Evolutionary conservation across 257 asterid species (phyloP).

Genomic region (Forsythia viridissima): DNA sequence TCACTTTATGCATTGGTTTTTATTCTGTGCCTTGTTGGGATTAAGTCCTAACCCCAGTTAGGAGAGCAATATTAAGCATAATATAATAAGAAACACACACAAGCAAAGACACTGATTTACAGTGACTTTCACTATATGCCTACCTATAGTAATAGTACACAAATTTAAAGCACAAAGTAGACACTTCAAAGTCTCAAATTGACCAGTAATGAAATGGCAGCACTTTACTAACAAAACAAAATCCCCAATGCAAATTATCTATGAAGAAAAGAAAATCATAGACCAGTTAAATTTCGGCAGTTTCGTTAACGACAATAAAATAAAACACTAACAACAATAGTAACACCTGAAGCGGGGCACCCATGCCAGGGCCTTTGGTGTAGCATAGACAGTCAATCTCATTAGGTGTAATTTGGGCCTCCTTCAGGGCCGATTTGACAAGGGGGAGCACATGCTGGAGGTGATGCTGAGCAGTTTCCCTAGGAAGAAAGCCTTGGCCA

Average conservation of each 20-base stretch:
- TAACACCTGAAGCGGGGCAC: slow-evolving; percentile 67
- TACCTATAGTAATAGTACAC: background rate
- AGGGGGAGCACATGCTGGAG: slow-evolving; percentile 81
- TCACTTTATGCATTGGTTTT: background rate
- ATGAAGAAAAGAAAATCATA: background rate
- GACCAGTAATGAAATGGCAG: background rate
- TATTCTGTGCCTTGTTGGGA: background rate
- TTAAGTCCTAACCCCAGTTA: background rate
- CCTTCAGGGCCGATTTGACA: slow-evolving; percentile 62
- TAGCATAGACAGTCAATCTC: slow-evolving; percentile 89
- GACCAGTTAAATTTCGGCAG: background rate
- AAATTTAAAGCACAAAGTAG: background rate
- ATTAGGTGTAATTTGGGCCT: slow-evolving; percentile 52
- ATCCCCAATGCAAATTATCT: background rate
- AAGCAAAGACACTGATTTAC: background rate
- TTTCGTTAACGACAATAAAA: background rate
- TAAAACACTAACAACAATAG: background rate
- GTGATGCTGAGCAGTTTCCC: slow-evolving; percentile 98
- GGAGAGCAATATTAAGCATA: background rate
- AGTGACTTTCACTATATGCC: background rate
- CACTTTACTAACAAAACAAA: background rate
- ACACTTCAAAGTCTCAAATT: background rate
- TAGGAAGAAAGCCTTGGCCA: slow-evolving; percentile 92
- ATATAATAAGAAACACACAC: no score
- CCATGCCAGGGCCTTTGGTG: slow-evolving; percentile 98